A percentile compares a stretch with the other conserved stretches of the same genome.
phyloP scores from a whole-genome alignment of 2,329 filamentous ascomycete genomes.

The Cercospora brassicicola region DNA sequence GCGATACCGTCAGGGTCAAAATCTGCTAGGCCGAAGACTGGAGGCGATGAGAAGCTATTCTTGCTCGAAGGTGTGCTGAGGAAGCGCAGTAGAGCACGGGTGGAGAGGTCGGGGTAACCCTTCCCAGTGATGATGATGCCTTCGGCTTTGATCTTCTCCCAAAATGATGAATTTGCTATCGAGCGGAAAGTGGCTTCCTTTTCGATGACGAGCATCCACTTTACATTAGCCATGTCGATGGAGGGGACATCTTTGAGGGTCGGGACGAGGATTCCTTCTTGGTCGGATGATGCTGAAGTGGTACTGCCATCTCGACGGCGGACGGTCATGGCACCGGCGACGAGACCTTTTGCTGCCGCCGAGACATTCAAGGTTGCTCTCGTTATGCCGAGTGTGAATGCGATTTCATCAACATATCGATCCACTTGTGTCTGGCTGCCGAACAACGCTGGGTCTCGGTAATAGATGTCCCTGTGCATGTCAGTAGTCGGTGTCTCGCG shows the following conservation, averaged over 20 bases:
- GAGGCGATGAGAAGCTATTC: conserved; percentile 46
- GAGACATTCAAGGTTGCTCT: conserved; percentile 69
- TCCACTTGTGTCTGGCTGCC: conserved; percentile 68
- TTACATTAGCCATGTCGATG: conserved; percentile 52
- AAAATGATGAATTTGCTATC: conserved; percentile 59
- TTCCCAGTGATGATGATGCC: conserved; percentile 75
- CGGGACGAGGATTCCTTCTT: conserved; percentile 63
- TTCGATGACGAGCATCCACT: conserved; percentile 73
- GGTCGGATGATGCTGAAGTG: conserved; percentile 44
- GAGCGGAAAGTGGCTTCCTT: conserved; percentile 82
- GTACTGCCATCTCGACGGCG: conserved; percentile 48
- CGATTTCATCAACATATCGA: conserved; percentile 70
- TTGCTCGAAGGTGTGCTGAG: conserved; percentile 52
- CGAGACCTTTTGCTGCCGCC: conserved; percentile 70
- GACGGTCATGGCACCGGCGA: conserved; percentile 60
- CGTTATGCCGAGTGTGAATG: conserved; percentile 65
- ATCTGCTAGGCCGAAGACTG: conserved; percentile 67
- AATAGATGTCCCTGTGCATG: conserved; percentile 69
- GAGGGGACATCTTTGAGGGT: conserved; percentile 50
- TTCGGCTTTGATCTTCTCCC: conserved; percentile 51
- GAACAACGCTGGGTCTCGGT: conserved; percentile 73
- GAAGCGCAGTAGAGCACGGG: conserved; percentile 62
- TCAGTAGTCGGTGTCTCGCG: conserved; percentile 16
- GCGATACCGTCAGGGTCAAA: conserved; percentile 74
- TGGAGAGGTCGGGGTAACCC: conserved; percentile 76